phyloP scores from a whole-genome alignment of 495 filamentous ascomycete species.

The Friedmanniomyces endolithicus region DNA sequence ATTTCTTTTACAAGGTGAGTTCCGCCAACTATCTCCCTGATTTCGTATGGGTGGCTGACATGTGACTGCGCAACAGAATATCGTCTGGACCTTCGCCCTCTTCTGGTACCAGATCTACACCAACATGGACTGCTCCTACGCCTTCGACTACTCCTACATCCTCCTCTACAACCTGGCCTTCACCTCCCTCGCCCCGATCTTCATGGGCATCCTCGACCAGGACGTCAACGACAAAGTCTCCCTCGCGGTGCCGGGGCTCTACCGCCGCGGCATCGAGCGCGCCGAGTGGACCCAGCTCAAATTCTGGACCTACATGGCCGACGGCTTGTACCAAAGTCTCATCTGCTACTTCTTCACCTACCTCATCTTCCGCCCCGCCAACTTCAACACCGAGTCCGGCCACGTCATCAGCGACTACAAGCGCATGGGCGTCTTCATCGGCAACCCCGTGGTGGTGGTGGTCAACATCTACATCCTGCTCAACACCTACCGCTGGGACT shows the following conservation, averaged over 20 bases:
- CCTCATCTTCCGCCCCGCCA: conserved; percentile 55
- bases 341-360: conserved; percentile 90
- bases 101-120: conserved; percentile 97
- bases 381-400: conserved; percentile 55
- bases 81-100: conserved; percentile 93
- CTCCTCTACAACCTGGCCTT: conserved; percentile 93
- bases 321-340: conserved; percentile 88
- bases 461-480: conserved; percentile 91
- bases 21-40: not conserved
- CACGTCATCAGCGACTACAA: conserved; percentile 59
- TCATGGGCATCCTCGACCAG: conserved; percentile 96
- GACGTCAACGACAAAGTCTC: conserved; percentile 92
- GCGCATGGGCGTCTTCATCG: conserved; percentile 75
- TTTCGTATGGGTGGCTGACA: not conserved
- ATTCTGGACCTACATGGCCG: conserved; percentile 95
- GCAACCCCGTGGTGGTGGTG: conserved; percentile 59
- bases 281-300: conserved; percentile 95
- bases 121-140: conserved; percentile 89
- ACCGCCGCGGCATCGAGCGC: conserved; percentile 89
- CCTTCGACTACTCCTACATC: conserved; percentile 97
- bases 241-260: conserved; percentile 86
- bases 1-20: conserved; percentile 95
- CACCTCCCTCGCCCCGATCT: conserved; percentile 86
- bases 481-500: conserved; percentile 97
- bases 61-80: conserved; percentile 47